Percentiles rank a stretch among this genome's conserved stretches.
Evolutionary conservation across 2,329 filamentous ascomycete species (phyloP).

Genomic region (Phoma herbarum): DNA sequence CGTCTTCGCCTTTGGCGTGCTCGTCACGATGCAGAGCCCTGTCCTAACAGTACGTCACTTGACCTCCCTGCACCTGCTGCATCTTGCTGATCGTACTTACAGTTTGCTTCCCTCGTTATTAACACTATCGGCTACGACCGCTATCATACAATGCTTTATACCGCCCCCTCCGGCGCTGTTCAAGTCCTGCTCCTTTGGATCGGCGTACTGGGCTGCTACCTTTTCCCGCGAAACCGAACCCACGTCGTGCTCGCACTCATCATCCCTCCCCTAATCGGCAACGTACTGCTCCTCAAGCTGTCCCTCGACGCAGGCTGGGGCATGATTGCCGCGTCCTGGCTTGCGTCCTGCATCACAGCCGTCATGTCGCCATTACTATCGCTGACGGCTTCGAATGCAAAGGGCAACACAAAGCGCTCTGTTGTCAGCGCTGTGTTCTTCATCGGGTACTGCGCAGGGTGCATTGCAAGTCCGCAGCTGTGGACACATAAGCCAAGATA

Average conservation of each 20-base stretch:
- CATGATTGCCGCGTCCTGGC: slow-evolving; percentile 59
- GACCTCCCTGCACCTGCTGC: not conserved
- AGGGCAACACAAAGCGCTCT: slow-evolving; percentile 62
- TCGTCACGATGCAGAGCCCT: slow-evolving; percentile 59
- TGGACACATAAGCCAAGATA: slow-evolving; percentile 58
- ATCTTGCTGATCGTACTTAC: not conserved
- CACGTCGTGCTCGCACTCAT: slow-evolving; percentile 54
- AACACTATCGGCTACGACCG: slow-evolving; percentile 41
- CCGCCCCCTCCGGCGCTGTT: slow-evolving; percentile 59
- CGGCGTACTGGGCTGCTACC: slow-evolving; percentile 50
- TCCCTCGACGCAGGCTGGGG: slow-evolving; percentile 56
- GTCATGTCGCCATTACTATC: slow-evolving; percentile 29
- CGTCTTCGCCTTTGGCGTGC: slow-evolving; percentile 33
- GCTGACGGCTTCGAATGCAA: slow-evolving; percentile 60
- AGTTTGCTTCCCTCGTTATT: slow-evolving; percentile 62
- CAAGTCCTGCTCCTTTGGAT: slow-evolving; percentile 59
- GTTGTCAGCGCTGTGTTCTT: slow-evolving; percentile 60
- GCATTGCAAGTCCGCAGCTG: slow-evolving; percentile 59
- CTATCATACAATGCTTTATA: slow-evolving; percentile 59
- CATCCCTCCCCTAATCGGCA: slow-evolving; percentile 56
- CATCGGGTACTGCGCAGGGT: slow-evolving; percentile 60
- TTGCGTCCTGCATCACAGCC: slow-evolving; percentile 39
- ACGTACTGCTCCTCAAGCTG: slow-evolving; percentile 56
- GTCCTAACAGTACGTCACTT: slow-evolving; percentile 42
- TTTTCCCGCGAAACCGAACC: slow-evolving; percentile 54